Evolutionary conservation across 2,329 filamentous ascomycete genomes (phyloP), one percentile per base, ranked within the genome.

Genomic region (Colletotrichum noveboracense): DNA sequence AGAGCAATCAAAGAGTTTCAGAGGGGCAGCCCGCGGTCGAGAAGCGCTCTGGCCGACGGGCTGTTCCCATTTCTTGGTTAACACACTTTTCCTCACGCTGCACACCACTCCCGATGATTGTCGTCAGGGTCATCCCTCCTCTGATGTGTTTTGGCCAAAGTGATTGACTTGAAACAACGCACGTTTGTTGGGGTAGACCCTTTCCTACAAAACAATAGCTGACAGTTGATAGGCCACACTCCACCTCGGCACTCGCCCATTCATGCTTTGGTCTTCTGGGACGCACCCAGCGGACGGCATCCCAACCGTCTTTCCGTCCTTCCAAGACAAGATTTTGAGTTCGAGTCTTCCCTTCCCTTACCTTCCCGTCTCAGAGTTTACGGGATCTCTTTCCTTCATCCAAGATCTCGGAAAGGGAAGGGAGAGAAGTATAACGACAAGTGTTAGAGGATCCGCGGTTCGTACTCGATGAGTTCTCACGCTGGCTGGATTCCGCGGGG

Each of bases 21-120:
- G 24, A 52, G 61, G 60, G 64, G 62, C 48, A 30, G 10, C 60
- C 70, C 70, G 70, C 70, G 65, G 74, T 76, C 70, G 48, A 74
- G 74, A 76, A 76, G 74, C 48, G 74, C 74, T 76, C 74, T 76
- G 74, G 74, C 74, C 65, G 64, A 21, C 65, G 74, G 74, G 36
- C 24, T 18, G 21, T 32, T 56, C 70, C 30, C 10, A 66, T 69
- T 69, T 62, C 52, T 30, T 60, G 65, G 58, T 69, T 76, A 24
- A 70, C 55, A 73, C 62, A 32, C 14, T 10, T 28, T 60, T 36
- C 7, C 55, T 58, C 55, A 52, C 43, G 43, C 43, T 13, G 2
- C 43, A 24, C 43, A 52, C 43, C 43, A 52, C 4, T 28, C 58
- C 16, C n/a, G n/a, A 18, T 32, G 56, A n/a, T 32, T 13, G 24